A percentile compares a stretch with the other conserved stretches of the same genome.
Conservation (phyloP, 306 rosid species). For the Vigna trinervia region DNA sequence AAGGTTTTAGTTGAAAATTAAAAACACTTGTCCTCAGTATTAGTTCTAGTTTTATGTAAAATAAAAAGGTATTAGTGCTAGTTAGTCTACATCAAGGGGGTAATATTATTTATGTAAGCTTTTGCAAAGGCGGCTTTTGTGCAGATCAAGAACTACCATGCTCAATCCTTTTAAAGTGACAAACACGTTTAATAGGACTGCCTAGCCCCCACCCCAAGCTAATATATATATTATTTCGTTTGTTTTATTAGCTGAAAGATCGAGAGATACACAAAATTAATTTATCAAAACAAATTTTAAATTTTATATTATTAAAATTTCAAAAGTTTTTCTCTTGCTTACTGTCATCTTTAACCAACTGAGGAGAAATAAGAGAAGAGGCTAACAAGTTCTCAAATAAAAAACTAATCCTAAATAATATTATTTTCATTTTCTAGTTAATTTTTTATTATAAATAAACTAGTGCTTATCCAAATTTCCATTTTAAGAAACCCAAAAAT, state of each 20-base stretch:
- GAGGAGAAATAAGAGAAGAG: not conserved
- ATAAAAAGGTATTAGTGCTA: too few relatives aligned
- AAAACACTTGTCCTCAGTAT: not conserved
- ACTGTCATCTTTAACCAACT: not conserved
- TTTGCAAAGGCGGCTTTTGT: not conserved
- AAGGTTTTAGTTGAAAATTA: not conserved
- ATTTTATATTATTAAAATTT: not conserved
- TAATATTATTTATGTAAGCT: not conserved
- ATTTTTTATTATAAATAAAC: not conserved
- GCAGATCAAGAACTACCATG: not conserved
- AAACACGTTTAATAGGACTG: not conserved
- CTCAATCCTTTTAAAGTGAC: not conserved
- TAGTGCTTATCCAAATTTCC: not conserved
- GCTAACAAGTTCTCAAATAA: not conserved
- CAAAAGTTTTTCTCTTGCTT: not conserved
- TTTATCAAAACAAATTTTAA: not conserved
- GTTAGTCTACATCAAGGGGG: not conserved
- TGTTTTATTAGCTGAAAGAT: not conserved
- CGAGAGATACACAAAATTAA: not conserved
- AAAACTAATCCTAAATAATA: not conserved
- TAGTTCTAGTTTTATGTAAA: not conserved
- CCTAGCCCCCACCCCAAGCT: not conserved
- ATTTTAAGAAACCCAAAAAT: not conserved
- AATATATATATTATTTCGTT: not conserved
- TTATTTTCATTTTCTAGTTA: not conserved